Evolutionary conservation across 2,329 filamentous ascomycete genomes (phyloP), one percentile per base, ranked within the genome.

Genomic region (Tolypocladium album): DNA sequence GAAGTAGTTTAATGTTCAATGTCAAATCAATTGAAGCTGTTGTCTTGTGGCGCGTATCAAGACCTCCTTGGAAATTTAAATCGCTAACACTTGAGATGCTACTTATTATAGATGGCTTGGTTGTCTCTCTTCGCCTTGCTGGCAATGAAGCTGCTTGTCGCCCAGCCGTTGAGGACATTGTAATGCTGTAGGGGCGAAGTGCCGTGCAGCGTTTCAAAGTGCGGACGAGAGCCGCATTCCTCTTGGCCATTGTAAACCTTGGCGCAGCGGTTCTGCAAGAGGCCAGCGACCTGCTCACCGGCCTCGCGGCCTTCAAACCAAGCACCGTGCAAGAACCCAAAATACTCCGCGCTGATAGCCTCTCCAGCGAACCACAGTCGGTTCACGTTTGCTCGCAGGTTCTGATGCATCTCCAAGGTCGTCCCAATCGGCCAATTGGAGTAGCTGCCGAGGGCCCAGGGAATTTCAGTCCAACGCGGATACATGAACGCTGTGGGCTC

Each of bases 361-460:
- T 89, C 86, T 0, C 86, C 86, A 0, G 86, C 85, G 62, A 87
- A 89, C 74, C 80, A 88, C 3, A 89, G 68, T 0, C 83, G 71
- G 11, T 78, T 78, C 0, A 86, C 71, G 61, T 87, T 88, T n/a
- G 85, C 83, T 1, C 86, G 80, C 13, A 89, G 74, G 64, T 89
- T 88, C 67, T 88, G 82, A 64, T 89, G 86, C 73, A 79, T 82
- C 66, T 88, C 82, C 0, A 89, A 74, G 0, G 82, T 85, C 52
- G 84, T 83, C 0, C 82, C 82, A 0, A 79, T 73, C 0, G 86
- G 86, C 87, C 86, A 89, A 68, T 88, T 88, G 43, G 82, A 85
- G 71, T 87, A 89, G 27, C 80, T 85, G 4, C 86, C 86, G 59
- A 79, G 83, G 0, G 77, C 69, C 78, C 77, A 80, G 4, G 65